Conservation (phyloP, 1,139 yeast species). For the Yamadazyma dendronema region DNA sequence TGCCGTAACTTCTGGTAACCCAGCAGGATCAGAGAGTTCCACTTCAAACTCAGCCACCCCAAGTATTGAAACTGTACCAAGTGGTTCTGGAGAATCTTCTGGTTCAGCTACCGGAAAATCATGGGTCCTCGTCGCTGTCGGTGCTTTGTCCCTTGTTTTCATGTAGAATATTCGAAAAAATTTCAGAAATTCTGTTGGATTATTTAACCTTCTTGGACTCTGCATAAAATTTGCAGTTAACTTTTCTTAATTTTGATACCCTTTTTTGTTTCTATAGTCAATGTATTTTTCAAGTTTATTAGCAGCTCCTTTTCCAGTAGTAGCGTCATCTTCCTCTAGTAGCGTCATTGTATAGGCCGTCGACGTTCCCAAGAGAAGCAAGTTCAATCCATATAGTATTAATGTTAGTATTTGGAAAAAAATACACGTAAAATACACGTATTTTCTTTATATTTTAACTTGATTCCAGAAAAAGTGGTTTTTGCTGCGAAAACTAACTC, state of each 20-base stretch:
- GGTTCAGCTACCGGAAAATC: neutral
- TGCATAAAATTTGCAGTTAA: neutral
- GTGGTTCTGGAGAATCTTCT: neutral
- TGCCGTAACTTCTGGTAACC: slow-evolving; percentile 1
- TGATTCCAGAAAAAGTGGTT: too few relatives aligned
- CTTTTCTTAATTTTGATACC: neutral
- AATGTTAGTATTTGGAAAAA: too few relatives aligned
- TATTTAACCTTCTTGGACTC: neutral
- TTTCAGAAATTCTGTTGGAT: neutral
- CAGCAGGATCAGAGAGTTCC: neutral
- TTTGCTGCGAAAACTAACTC: too few relatives aligned
- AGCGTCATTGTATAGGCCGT: too few relatives aligned
- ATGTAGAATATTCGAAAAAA: neutral
- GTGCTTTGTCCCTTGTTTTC: neutral
- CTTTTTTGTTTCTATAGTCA: neutral
- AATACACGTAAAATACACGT: too few relatives aligned
- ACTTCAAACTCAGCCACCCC: neutral
- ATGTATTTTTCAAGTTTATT: too few relatives aligned
- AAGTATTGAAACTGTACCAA: neutral
- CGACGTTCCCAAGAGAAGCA: too few relatives aligned
- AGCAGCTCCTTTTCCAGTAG: too few relatives aligned
- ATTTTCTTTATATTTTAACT: too few relatives aligned
- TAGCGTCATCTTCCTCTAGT: too few relatives aligned
- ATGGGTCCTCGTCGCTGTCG: neutral
- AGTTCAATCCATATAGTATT: too few relatives aligned